These are phyloP conservation scores for Glomus cerebriforme DNA, from an alignment of 192 early-diverging fungal genomes.

Conservation along the genomic window DNA sequence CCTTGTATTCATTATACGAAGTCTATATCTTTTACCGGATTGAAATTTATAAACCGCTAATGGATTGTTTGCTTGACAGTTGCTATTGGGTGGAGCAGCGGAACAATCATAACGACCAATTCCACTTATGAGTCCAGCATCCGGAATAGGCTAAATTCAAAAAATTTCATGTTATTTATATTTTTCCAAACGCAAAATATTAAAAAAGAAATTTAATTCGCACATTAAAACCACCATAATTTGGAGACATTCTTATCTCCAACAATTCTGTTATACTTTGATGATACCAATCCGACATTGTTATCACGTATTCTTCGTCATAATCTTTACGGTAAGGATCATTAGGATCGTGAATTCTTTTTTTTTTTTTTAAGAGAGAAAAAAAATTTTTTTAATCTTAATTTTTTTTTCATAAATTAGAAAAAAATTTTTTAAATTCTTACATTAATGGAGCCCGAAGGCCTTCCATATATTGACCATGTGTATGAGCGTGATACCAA, in stretches of 20 bases:
- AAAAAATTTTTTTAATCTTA: too few relatives aligned
- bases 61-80: slow-evolving; percentile 27
- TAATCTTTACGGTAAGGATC: slow-evolving; percentile 42
- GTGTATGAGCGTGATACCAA: slow-evolving; percentile 34
- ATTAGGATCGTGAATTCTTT: slow-evolving; percentile 36
- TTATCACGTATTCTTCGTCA: slow-evolving; percentile 44
- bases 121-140: slow-evolving; percentile 55
- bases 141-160: slow-evolving; percentile 36
- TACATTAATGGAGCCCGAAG: slow-evolving; percentile 39
- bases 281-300: slow-evolving; percentile 51
- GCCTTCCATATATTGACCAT: slow-evolving; percentile 47
- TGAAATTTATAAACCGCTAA: slow-evolving; percentile 34
- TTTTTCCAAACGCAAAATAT: background rate
- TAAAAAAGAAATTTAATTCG: background rate
- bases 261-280: slow-evolving; percentile 31
- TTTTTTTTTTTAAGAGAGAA: background rate
- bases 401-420: too few relatives aligned
- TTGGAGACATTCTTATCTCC: slow-evolving; percentile 19
- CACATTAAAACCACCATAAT: slow-evolving; percentile 16
- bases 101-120: slow-evolving; percentile 40
- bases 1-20: slow-evolving; percentile 61
- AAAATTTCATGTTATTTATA: too few relatives aligned
- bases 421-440: too few relatives aligned
- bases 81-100: slow-evolving; percentile 29
- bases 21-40: slow-evolving; percentile 46